A percentile compares a stretch with the other conserved stretches of the same genome.
Conservation (phyloP, 352 stramenopile species). For the Pythium guiyangense region DNA sequence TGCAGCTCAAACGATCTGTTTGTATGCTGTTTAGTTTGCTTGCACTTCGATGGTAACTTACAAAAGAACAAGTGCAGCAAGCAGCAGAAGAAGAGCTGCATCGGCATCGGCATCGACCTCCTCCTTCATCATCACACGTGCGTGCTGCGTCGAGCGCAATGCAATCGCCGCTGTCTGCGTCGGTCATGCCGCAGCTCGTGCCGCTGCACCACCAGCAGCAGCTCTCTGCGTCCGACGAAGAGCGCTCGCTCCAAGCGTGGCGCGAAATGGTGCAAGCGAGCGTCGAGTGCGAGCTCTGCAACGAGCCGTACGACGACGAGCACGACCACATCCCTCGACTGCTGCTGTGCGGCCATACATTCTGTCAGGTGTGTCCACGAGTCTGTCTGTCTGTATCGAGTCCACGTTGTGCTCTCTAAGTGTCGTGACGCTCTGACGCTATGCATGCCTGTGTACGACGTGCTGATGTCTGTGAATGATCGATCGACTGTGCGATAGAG, state of each 20-base stretch:
- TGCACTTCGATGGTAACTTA: no score
- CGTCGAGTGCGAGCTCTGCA: slow-evolving; percentile 84
- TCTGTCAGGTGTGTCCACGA: slow-evolving; percentile 56
- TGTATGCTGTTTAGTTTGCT: no score
- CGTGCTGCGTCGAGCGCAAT: not conserved
- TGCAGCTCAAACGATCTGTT: no score
- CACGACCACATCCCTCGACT: slow-evolving; percentile 66
- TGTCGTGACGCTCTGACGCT: not conserved
- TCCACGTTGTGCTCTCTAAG: not conserved
- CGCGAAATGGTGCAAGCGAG: slow-evolving; percentile 70
- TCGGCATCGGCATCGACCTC: no score
- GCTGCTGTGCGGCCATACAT: slow-evolving; percentile 75
- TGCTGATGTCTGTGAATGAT: not conserved
- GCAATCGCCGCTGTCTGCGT: not conserved
- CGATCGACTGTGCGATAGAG: slow-evolving; percentile 19
- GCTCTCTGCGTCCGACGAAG: slow-evolving; percentile 33
- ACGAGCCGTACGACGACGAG: slow-evolving; percentile 76
- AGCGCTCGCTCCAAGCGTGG: slow-evolving; percentile 53
- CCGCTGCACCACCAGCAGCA: slow-evolving; percentile 8
- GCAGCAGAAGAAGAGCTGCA: no score
- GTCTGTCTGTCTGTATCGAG: not conserved
- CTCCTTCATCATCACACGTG: not conserved
- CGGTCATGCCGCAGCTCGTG: slow-evolving; percentile 5
- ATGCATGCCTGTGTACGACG: slow-evolving; percentile 1
- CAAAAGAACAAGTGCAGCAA: no score